Conservation (phyloP, 768 basidiomycete species). For the Termitomyces sp. region DNA sequence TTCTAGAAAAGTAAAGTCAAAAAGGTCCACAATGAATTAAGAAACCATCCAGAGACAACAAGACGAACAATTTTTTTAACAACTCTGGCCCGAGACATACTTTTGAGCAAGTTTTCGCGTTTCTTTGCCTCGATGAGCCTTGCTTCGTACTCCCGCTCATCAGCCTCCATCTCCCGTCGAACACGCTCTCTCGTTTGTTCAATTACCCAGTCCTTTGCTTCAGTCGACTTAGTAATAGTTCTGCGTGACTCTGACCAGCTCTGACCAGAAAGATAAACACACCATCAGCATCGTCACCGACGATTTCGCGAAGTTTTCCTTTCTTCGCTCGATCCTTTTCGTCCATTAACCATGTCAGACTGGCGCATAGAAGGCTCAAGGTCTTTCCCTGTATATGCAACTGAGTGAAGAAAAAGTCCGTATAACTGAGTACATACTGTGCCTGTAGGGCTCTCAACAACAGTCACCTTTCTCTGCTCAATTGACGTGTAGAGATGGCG, state of each 20-base stretch:
- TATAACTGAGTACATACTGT: conserved; percentile 46
- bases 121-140: conserved; percentile 55
- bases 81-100: conserved; percentile 50
- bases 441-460: conserved; percentile 88
- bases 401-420: not conserved
- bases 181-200: conserved; percentile 64
- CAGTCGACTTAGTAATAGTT: not conserved
- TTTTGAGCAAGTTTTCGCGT: conserved; percentile 53
- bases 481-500: conserved; percentile 77
- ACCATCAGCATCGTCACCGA: conserved; percentile 29
- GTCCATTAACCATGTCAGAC: conserved; percentile 71
- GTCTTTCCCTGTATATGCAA: conserved; percentile 68
- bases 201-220: conserved; percentile 73
- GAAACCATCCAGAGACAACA: not conserved
- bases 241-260: not conserved
- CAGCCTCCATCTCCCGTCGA: conserved; percentile 61
- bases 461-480: conserved; percentile 68
- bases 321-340: conserved; percentile 65
- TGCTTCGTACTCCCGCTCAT: conserved; percentile 60
- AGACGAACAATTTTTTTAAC: conserved; percentile 53
- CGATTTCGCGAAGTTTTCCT: conserved; percentile 47
- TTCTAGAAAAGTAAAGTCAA: conserved; percentile 4
- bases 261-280: conserved; percentile 3
- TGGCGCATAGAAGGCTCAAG: conserved; percentile 69
- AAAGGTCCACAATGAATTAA: not conserved